Evolutionary conservation across 805 yeast genomes (phyloP), one percentile per base, ranked within the genome.

Genomic region (Candida michaelii): DNA sequence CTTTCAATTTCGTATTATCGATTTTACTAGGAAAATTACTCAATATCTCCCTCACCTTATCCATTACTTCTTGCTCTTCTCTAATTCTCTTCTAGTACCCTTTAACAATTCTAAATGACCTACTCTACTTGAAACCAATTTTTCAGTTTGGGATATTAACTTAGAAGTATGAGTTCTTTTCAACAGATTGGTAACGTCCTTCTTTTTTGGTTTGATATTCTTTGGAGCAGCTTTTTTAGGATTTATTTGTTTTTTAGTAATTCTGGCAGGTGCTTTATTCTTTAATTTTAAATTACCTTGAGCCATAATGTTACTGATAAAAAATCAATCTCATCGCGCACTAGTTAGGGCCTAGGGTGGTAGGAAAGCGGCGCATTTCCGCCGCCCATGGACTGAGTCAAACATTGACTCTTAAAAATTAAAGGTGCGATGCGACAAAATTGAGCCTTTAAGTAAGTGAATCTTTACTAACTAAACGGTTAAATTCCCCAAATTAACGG

Each of bases 61-160:
- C 43, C 44, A 43, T 44, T 41, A 40, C 60, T 77, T 80, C 49
- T 71, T 77, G 13, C 62, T 69, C 59, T 77, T 85, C 59, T 88
- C 96, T 13, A 87, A 45, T 54, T 85, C 80, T 66, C 95, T 80
- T 71, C 97, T 81, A 6, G 93, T 82, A 12, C 99, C 99, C 63
- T 87, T 89, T 50, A 91, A 69, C 30, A 91, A 61, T 66, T 91
- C 99, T 55, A 91, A 74, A 63, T 91, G 98, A 18, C 99, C 99
- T 6, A 91, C 97, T 60, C 91, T 77, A 43, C 95, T 75, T 1
- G 97, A 83, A 52, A 91, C 80, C 44, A 89, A 73, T 66, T 80
- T 89, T 65, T 91, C 99, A 3, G 98, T 91, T 31, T 78, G 71
- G 3, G 79, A 58, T 37, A 65, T 71, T 59, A 70, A 79, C 52